Evolutionary conservation across 192 early-diverging fungal species (phyloP).

Genomic region (Glomus cerebriforme): DNA sequence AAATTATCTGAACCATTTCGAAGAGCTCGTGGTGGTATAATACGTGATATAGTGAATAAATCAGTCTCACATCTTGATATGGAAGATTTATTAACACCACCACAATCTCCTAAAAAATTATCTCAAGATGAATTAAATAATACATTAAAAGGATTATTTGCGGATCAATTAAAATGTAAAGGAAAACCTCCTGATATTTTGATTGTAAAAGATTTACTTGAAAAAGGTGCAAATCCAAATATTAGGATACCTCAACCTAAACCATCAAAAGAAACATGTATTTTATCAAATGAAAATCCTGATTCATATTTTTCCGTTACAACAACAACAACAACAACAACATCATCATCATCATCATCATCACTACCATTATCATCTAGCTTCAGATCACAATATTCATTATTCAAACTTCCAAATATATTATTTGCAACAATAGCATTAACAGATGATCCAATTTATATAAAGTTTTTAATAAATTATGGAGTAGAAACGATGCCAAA

Average conservation of each 20-base stretch:
- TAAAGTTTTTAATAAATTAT: conserved; percentile 10
- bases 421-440: conserved; percentile 3
- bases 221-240: conserved; percentile 14
- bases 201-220: neutral
- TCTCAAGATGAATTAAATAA: conserved; percentile 2
- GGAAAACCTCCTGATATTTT: neutral
- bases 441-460: neutral
- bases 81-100: neutral
- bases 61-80: neutral
- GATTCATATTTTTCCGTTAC: too few species aligned
- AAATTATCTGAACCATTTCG: conserved; percentile 49
- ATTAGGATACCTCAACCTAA: neutral
- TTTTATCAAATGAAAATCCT: neutral
- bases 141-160: conserved; percentile 5
- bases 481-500: conserved; percentile 9
- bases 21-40: conserved; percentile 40
- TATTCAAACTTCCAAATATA: conserved; percentile 9
- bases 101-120: neutral
- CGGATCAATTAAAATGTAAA: neutral
- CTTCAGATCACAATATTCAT: neutral
- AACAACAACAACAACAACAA: neutral
- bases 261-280: neutral
- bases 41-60: neutral
- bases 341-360: neutral
- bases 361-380: neutral